These are phyloP conservation scores for Shiraia bambusicola DNA, from an alignment of 2,329 filamentous ascomycete species.

Conservation along the genomic window DNA sequence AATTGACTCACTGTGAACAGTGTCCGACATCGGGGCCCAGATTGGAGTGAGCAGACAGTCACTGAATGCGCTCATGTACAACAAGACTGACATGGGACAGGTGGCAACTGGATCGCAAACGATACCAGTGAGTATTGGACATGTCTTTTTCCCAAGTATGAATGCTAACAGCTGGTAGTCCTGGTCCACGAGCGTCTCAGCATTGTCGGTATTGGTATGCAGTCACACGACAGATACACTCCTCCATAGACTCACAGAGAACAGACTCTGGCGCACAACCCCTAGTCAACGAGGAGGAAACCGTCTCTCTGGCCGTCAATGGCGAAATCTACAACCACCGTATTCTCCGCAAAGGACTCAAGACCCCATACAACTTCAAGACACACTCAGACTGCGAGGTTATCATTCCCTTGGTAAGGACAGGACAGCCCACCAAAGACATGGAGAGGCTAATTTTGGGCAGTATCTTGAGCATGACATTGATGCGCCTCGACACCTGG, in stretches of 20 bases:
- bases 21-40: slow-evolving; percentile 92
- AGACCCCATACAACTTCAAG: slow-evolving; percentile 91
- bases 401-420: slow-evolving; percentile 87
- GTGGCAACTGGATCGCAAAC: slow-evolving; percentile 85
- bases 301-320: slow-evolving; percentile 91
- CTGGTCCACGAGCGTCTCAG: slow-evolving; percentile 96
- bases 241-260: slow-evolving; percentile 20
- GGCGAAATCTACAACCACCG: slow-evolving; percentile 99
- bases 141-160: slow-evolving; percentile 3
- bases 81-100: slow-evolving; percentile 52
- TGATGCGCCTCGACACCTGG: slow-evolving; percentile 88
- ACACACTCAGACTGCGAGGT: slow-evolving; percentile 98
- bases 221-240: slow-evolving; percentile 29
- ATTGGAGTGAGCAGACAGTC: slow-evolving; percentile 79
- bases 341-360: slow-evolving; percentile 83
- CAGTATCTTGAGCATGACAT: slow-evolving; percentile 91
- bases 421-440: neutral
- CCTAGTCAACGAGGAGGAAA: slow-evolving; percentile 85
- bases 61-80: slow-evolving; percentile 31
- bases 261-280: slow-evolving; percentile 93
- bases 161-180: slow-evolving; percentile 48
- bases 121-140: slow-evolving; percentile 70
- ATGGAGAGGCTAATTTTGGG: slow-evolving; percentile 18
- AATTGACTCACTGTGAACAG: slow-evolving; percentile 54
- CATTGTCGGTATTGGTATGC: slow-evolving; percentile 91